Conservation (phyloP, 179 eudicot species). For the Carnegiea gigantea region DNA sequence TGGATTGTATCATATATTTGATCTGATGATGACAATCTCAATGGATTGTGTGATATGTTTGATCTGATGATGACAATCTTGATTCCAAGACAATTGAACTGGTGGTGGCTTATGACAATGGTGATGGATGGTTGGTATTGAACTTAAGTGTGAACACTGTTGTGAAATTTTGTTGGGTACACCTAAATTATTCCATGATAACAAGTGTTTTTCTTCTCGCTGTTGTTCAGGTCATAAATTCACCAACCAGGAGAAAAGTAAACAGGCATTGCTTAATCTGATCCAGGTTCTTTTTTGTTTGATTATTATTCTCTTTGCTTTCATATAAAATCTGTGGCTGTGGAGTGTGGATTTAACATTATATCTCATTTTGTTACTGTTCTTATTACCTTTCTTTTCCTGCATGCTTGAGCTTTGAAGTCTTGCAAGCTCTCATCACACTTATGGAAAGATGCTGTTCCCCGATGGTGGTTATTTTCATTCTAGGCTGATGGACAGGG, state of each 20-base stretch:
- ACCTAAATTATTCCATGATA: neutral
- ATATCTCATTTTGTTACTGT: neutral
- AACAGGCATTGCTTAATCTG: conserved; percentile 15
- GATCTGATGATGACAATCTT: neutral
- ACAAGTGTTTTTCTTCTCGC: neutral
- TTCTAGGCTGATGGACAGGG: conserved; percentile 49
- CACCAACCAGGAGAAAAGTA: conserved; percentile 9
- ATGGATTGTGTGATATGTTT: neutral
- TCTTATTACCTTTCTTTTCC: neutral
- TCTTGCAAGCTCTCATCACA: neutral
- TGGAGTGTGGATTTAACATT: neutral
- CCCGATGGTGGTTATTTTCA: conserved; percentile 3
- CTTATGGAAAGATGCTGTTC: neutral
- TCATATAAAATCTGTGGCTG: neutral
- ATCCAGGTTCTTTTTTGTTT: neutral
- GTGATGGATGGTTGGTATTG: neutral
- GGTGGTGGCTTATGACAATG: neutral
- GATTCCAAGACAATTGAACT: neutral
- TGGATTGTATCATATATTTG: neutral
- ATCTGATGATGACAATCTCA: neutral
- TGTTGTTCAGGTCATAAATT: neutral
- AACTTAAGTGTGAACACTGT: neutral
- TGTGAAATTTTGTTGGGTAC: neutral
- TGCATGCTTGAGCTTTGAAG: neutral
- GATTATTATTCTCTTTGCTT: neutral